phyloP scores from a whole-genome alignment of 139 green algal genomes.

The Astrephomene gubernaculifera region DNA sequence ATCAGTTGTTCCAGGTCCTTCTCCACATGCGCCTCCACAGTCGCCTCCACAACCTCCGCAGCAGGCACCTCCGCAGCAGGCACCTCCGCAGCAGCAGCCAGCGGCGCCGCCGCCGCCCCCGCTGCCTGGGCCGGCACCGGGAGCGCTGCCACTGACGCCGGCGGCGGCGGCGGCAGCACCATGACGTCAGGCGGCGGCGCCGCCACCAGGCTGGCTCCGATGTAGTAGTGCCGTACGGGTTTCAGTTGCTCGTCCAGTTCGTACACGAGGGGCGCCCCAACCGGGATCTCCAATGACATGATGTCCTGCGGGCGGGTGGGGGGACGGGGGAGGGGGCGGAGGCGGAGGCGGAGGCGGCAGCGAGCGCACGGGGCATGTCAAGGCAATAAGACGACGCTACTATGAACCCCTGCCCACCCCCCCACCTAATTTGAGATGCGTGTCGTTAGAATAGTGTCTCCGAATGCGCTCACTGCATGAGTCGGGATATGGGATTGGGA shows the following conservation, averaged over 20 bases:
- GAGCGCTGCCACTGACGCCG: too few species aligned
- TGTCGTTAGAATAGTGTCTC: too few species aligned
- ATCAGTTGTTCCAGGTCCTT: background rate
- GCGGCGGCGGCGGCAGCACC: background rate
- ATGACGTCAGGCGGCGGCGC: conserved; percentile 24
- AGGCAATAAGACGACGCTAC: background rate
- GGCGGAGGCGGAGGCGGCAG: too few species aligned
- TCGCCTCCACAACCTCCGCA: background rate
- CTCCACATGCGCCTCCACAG: background rate
- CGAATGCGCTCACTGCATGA: too few species aligned
- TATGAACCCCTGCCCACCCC: too few species aligned
- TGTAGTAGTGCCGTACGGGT: conserved; percentile 35
- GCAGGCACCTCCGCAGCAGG: background rate
- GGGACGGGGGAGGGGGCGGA: background rate
- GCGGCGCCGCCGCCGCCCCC: background rate
- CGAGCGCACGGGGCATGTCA: background rate
- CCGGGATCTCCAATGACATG: conserved; percentile 47
- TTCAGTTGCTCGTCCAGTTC: conserved; percentile 35
- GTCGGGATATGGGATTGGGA: too few species aligned
- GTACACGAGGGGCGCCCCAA: conserved; percentile 47
- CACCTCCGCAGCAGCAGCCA: too few species aligned
- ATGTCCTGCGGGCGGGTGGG: conserved; percentile 43
- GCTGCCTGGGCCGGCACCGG: background rate
- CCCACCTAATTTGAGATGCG: too few species aligned
- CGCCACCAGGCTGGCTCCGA: conserved; percentile 29